phyloP scores from a whole-genome alignment of 1,139 yeast genomes.

The Hemisphaericaspora lyxosophila region DNA sequence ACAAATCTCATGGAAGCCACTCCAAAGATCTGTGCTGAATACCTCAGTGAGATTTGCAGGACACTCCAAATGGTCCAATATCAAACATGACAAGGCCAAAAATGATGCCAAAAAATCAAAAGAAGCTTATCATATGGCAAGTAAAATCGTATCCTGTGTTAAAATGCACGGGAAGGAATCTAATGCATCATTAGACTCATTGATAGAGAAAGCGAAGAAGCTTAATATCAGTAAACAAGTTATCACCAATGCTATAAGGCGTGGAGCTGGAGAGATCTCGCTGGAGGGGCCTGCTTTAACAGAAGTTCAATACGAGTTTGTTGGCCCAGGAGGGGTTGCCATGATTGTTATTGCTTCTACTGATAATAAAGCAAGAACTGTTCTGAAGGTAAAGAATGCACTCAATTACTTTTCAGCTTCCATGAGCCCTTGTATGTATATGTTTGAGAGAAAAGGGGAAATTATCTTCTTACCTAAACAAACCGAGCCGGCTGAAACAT shows the following conservation, averaged over 20 bases:
- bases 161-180: constrained; percentile 54
- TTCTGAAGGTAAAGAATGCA: constrained; percentile 72
- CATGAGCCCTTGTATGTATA: constrained; percentile 72
- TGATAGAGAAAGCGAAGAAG: constrained; percentile 76
- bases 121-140: constrained; percentile 70
- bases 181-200: constrained; percentile 71
- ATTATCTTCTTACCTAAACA: constrained; percentile 49
- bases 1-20: background rate
- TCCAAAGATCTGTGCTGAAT: background rate
- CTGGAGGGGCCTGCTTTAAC: constrained; percentile 32
- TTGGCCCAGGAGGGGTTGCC: constrained; percentile 92
- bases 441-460: constrained; percentile 78
- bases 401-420: constrained; percentile 71
- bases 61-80: constrained; percentile 94
- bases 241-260: constrained; percentile 79
- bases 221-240: constrained; percentile 80
- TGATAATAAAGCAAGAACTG: constrained; percentile 83
- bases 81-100: constrained; percentile 90
- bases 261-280: constrained; percentile 65
- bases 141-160: constrained; percentile 72
- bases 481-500: constrained; percentile 36
- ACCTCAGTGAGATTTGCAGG: constrained; percentile 46
- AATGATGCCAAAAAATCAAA: constrained; percentile 80
- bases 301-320: constrained; percentile 74
- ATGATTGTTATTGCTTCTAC: constrained; percentile 82